phyloP scores from a whole-genome alignment of 2,329 filamentous ascomycete genomes.

The Colletotrichum euphorbiae region DNA sequence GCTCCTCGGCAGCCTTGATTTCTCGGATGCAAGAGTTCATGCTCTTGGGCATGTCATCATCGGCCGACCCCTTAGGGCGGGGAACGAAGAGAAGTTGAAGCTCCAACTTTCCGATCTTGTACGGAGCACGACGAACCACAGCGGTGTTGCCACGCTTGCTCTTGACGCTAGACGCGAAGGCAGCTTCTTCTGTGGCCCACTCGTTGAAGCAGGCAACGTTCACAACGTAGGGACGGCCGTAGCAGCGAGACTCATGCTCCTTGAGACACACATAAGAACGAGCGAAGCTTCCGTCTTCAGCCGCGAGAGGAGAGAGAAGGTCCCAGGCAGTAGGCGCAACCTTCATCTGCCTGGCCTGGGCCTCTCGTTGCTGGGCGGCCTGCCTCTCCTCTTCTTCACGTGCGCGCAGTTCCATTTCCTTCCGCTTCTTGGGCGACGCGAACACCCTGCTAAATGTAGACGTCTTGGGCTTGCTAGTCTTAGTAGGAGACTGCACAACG shows the following conservation, averaged over 20 bases:
- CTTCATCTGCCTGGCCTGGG: slow-evolving; percentile 71
- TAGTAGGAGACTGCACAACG: slow-evolving; percentile 65
- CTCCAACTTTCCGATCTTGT: slow-evolving; percentile 94
- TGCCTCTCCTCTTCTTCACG: slow-evolving; percentile 84
- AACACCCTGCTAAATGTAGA: slow-evolving; percentile 93
- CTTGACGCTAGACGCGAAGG: slow-evolving; percentile 86
- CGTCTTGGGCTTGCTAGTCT: slow-evolving; percentile 76
- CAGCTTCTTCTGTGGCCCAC: slow-evolving; percentile 90
- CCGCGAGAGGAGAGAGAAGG: slow-evolving; percentile 85
- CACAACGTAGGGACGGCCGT: slow-evolving; percentile 86
- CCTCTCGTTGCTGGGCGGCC: slow-evolving; percentile 72
- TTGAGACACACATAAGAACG: slow-evolving; percentile 94
- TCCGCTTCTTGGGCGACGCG: slow-evolving; percentile 95
- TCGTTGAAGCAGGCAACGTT: slow-evolving; percentile 98
- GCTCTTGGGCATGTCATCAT: slow-evolving; percentile 99
- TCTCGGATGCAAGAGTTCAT: slow-evolving; percentile 97
- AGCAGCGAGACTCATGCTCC: slow-evolving; percentile 90
- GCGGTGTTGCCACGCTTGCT: slow-evolving; percentile 84
- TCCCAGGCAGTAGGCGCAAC: slow-evolving; percentile 83
- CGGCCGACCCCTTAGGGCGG: slow-evolving; percentile 84
- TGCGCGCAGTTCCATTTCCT: slow-evolving; percentile 88
- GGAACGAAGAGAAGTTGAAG: slow-evolving; percentile 95
- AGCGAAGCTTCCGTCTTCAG: slow-evolving; percentile 92
- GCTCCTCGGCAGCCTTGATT: slow-evolving; percentile 88
- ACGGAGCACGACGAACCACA: slow-evolving; percentile 87